Evolutionary conservation across 2,329 filamentous ascomycete species (phyloP).

Genomic region (Didymella lethalis): DNA sequence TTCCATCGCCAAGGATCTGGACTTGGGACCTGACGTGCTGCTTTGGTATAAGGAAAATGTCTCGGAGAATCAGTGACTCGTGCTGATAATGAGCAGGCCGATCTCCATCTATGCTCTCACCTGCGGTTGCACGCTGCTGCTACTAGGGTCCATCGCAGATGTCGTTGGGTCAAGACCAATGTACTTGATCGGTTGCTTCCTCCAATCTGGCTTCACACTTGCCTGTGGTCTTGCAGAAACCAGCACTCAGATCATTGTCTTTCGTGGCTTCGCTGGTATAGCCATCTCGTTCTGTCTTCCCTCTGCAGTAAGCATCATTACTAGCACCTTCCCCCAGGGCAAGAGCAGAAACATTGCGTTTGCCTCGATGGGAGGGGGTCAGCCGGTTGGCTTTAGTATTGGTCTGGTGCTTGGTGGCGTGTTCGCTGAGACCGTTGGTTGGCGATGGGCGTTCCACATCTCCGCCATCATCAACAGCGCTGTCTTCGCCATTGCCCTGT

Average conservation of each 20-base stretch:
- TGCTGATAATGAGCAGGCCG: conserved; percentile 38
- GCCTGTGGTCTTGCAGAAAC: conserved; percentile 53
- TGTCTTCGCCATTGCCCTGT: conserved; percentile 52
- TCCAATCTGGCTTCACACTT: conserved; percentile 56
- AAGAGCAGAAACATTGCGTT: conserved; percentile 61
- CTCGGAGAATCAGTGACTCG: not conserved
- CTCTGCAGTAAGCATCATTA: conserved; percentile 59
- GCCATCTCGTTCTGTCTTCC: conserved; percentile 59
- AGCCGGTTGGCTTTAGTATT: conserved; percentile 61
- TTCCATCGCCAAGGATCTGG: conserved; percentile 50
- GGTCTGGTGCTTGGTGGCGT: conserved; percentile 62
- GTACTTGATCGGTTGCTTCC: conserved; percentile 57
- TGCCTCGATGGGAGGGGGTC: conserved; percentile 59
- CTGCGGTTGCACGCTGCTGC: conserved; percentile 59
- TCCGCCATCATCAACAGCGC: conserved; percentile 54
- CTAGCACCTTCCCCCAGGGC: conserved; percentile 57
- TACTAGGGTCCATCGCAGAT: conserved; percentile 61
- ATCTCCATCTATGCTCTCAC: conserved; percentile 54
- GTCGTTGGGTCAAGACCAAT: conserved; percentile 58
- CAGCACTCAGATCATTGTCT: conserved; percentile 55
- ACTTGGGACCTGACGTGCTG: conserved; percentile 35
- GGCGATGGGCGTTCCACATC: conserved; percentile 62
- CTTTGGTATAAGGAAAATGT: conserved; percentile 32
- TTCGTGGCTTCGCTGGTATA: conserved; percentile 57
- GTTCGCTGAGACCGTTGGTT: conserved; percentile 59